Evolutionary conservation across 1,139 yeast genomes (phyloP).

Genomic region (Candida anutae): DNA sequence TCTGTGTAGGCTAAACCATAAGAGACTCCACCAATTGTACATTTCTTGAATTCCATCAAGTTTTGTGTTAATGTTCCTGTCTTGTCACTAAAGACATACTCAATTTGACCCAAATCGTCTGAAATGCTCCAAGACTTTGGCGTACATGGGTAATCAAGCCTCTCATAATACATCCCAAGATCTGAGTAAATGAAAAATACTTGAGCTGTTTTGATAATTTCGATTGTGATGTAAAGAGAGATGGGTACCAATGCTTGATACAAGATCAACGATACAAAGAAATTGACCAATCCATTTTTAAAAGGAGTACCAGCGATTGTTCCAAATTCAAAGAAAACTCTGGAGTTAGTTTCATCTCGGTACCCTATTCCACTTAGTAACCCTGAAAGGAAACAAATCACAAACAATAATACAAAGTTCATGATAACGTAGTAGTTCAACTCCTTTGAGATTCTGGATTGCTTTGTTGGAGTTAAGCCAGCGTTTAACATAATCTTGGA

Average conservation of each 20-base stretch:
- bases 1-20: slow-evolving; percentile 60
- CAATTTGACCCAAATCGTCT: slow-evolving; percentile 60
- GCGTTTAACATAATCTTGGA: slow-evolving; percentile 53
- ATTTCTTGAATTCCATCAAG: slow-evolving; percentile 53
- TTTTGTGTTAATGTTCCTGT: slow-evolving; percentile 58
- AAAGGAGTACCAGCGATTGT: slow-evolving; percentile 45
- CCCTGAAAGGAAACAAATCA: slow-evolving; percentile 47
- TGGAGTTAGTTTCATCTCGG: slow-evolving; percentile 21
- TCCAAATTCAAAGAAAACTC: slow-evolving; percentile 41
- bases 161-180: slow-evolving; percentile 42
- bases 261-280: slow-evolving; percentile 45
- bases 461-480: slow-evolving; percentile 51
- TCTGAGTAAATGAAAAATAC: slow-evolving; percentile 51
- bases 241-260: slow-evolving; percentile 55
- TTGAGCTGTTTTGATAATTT: slow-evolving; percentile 52
- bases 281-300: slow-evolving; percentile 43
- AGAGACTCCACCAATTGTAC: slow-evolving; percentile 46
- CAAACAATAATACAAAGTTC: slow-evolving; percentile 40
- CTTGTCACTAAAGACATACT: slow-evolving; percentile 54
- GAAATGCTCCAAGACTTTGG: slow-evolving; percentile 59
- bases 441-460: slow-evolving; percentile 44
- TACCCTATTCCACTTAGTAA: slow-evolving; percentile 46
- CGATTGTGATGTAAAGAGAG: slow-evolving; percentile 52
- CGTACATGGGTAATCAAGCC: slow-evolving; percentile 50
- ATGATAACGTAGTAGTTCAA: slow-evolving; percentile 43